Conservation (phyloP, 108 stramenopile species). For the Thalassiosira profunda region DNA sequence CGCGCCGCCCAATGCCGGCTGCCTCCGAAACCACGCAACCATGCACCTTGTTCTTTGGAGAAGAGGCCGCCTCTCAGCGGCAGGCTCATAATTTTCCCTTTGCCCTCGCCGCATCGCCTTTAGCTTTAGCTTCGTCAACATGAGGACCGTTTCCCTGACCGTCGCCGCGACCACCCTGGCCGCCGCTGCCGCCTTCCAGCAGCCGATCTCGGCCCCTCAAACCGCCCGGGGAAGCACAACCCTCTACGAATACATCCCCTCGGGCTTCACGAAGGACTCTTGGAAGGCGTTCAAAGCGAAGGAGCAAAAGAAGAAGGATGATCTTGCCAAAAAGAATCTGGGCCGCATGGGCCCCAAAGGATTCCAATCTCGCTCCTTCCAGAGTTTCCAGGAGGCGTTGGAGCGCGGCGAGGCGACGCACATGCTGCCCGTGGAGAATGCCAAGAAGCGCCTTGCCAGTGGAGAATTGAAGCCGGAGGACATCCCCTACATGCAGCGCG, state of each 20-base stretch:
- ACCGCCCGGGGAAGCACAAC: slow-evolving; percentile 8
- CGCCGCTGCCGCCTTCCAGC: slow-evolving; percentile 24
- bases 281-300: slow-evolving; percentile 72
- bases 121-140: neutral
- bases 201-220: slow-evolving; percentile 1
- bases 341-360: slow-evolving; percentile 72
- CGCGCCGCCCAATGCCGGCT: too few species aligned
- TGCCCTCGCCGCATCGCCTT: too few species aligned
- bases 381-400: slow-evolving; percentile 84
- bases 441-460: slow-evolving; percentile 57
- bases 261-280: slow-evolving; percentile 77
- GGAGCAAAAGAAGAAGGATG: slow-evolving; percentile 58
- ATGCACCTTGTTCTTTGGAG: too few species aligned
- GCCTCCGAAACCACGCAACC: too few species aligned
- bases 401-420: slow-evolving; percentile 80
- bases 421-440: slow-evolving; percentile 73
- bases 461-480: slow-evolving; percentile 78
- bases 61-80: too few species aligned
- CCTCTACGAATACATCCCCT: slow-evolving; percentile 74
- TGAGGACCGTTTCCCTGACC: slow-evolving; percentile 26
- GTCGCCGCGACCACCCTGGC: slow-evolving; percentile 25
- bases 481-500: slow-evolving; percentile 88
- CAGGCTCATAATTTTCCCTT: too few species aligned
- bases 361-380: slow-evolving; percentile 79
- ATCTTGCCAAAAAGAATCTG: slow-evolving; percentile 41